phyloP scores from a whole-genome alignment of 345 rosid species.

The Pistacia atlantica region DNA sequence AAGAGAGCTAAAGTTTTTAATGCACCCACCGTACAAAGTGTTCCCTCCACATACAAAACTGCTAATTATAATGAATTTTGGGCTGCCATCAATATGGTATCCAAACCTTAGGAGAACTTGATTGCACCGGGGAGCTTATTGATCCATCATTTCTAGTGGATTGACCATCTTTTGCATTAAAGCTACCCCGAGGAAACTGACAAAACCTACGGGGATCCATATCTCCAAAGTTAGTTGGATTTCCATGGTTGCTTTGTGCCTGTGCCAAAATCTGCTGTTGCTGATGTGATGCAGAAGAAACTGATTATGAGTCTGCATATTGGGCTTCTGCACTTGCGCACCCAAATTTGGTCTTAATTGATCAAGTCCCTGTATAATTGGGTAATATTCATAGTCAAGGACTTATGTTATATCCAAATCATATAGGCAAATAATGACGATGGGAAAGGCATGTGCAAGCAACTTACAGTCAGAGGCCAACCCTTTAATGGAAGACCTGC shows the following conservation, averaged over 20 bases:
- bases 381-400: neutral
- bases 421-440: constrained; percentile 1
- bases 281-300: constrained; percentile 55
- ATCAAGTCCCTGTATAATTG: constrained; percentile 50
- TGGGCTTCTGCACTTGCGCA: constrained; percentile 56
- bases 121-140: constrained; percentile 52
- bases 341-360: constrained; percentile 52
- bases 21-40: neutral
- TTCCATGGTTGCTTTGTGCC: constrained; percentile 49
- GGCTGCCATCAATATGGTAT: neutral
- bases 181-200: constrained; percentile 48
- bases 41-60: neutral
- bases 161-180: constrained; percentile 57
- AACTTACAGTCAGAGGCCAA: constrained; percentile 71
- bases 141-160: constrained; percentile 56
- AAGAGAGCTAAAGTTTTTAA: neutral
- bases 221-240: constrained; percentile 44
- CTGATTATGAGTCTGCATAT: constrained; percentile 48
- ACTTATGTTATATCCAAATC: neutral
- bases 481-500: constrained; percentile 66
- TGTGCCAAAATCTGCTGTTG: constrained; percentile 55
- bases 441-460: neutral
- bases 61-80: neutral
- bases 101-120: constrained; percentile 64
- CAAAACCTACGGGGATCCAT: constrained; percentile 51